These are phyloP conservation scores for Hypericum androsaemum DNA, from an alignment of 345 rosid species.

Conservation along the genomic window DNA sequence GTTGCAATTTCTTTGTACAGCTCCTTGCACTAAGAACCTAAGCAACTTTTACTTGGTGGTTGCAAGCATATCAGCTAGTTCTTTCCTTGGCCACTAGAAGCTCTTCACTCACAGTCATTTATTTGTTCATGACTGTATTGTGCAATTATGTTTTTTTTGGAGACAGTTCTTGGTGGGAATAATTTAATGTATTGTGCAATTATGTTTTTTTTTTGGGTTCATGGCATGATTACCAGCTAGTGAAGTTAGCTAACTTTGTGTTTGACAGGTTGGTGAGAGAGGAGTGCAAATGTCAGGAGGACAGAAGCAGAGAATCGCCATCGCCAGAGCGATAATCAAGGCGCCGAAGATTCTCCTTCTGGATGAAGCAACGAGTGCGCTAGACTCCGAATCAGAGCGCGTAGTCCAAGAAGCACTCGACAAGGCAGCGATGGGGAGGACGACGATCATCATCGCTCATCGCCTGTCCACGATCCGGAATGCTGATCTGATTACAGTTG, in stretches of 20 bases:
- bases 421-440: conserved; percentile 19
- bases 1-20: too few relatives aligned
- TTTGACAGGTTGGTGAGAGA: conserved; percentile 19
- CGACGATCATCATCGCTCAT: conserved; percentile 20
- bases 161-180: too few relatives aligned
- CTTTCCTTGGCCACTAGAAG: too few relatives aligned
- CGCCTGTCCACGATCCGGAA: conserved; percentile 12
- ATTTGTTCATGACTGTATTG: too few relatives aligned
- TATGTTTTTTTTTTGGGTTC: too few relatives aligned
- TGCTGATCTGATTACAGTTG: background rate
- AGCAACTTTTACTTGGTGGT: too few relatives aligned
- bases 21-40: too few relatives aligned
- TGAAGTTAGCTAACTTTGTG: background rate
- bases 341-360: conserved; percentile 24
- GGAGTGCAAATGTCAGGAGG: conserved; percentile 25
- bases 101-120: too few relatives aligned
- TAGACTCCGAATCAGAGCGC: conserved; percentile 30
- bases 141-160: too few relatives aligned
- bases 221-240: too few relatives aligned
- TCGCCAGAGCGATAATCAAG: conserved; percentile 22
- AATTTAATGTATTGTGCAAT: too few relatives aligned
- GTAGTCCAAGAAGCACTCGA: conserved; percentile 27
- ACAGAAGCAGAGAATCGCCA: conserved; percentile 23
- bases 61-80: too few relatives aligned
- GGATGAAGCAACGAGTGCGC: conserved; percentile 25